These are phyloP conservation scores for Puccinia coronata DNA, from an alignment of 1,284 basidiomycete species.

Conservation along the genomic window DNA sequence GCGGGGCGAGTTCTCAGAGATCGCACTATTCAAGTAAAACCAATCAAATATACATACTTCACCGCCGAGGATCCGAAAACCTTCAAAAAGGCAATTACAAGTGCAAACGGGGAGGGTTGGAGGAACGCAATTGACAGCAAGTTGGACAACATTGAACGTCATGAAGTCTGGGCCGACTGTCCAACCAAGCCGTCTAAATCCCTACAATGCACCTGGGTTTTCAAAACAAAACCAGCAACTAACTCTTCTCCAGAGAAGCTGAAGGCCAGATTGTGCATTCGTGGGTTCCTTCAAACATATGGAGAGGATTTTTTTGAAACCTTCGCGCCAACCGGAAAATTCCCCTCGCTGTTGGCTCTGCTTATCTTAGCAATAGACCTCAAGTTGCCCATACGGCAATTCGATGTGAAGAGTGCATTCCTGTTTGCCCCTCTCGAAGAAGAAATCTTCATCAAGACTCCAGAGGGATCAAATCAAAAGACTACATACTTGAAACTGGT, in stretches of 20 bases:
- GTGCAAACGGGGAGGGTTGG: not conserved
- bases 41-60: not conserved
- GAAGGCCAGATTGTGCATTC: not conserved
- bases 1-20: not conserved
- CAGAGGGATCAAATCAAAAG: not conserved
- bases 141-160: not conserved
- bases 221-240: conserved; percentile 4
- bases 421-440: not conserved
- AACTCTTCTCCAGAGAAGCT: too few relatives aligned
- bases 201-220: not conserved
- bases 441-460: not conserved
- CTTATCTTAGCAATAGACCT: not conserved
- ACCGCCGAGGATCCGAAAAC: not conserved
- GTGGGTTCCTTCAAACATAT: not conserved
- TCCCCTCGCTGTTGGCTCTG: not conserved
- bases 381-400: not conserved
- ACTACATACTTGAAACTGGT: not conserved
- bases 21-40: not conserved
- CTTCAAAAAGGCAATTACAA: not conserved
- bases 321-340: conserved; percentile 12
- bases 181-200: not conserved
- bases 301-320: not conserved
- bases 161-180: not conserved
- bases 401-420: not conserved
- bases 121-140: not conserved